Base-by-base conservation (phyloP, 768 basidiomycete species). In the Tephrocybe sp. region DNA sequence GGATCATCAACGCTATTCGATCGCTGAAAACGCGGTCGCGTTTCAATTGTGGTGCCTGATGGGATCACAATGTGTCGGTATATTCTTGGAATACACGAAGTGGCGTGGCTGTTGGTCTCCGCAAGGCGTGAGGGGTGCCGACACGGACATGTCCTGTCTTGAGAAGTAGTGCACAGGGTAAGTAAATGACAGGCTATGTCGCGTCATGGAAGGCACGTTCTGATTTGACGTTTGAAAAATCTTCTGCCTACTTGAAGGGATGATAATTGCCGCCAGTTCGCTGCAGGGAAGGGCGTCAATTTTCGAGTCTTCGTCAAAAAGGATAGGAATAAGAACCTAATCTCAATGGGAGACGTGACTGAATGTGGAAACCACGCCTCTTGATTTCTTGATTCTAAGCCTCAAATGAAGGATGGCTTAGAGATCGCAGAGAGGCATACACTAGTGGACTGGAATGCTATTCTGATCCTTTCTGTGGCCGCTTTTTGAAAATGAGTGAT, bases 1-100 rank as follows among this genome's bases (percentile, higher is more conserved):
- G 15, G 43, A 47, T 28, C 26, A 40, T 33, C 20, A 23, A 33
- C 32, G 14, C 15, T 2, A 45, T 28, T 30, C 28, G 46, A 44
- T 50, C 28, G 21, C 30, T 50, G 34, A 25, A 39, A 43, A 43
- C 39, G 40, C n/a, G 26, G 49, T 44, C 44, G 40, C 33, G 45
- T 47, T 50, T 57, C 45, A 54, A 45, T 51, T 18, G 26, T 24
- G 21, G 50, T 58, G 42, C 53, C 52, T 54, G 54, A 54, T 50
- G 40, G 26, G 33, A 55, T 53, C 33, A 41, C 18, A 42, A 6
- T 36, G 15, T 23, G 36, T 56, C 20, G 28, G 30, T 46, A 28
- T 23, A 44, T 33, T 36, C 45, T 39, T 41, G 38, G 43, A 47
- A 45, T 39, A 49, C 33, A 34, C 30, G 45, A 23, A 8, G 42